These are phyloP conservation scores for Lenzites betulinus DNA, from an alignment of 768 basidiomycete genomes.

Conservation along the genomic window DNA sequence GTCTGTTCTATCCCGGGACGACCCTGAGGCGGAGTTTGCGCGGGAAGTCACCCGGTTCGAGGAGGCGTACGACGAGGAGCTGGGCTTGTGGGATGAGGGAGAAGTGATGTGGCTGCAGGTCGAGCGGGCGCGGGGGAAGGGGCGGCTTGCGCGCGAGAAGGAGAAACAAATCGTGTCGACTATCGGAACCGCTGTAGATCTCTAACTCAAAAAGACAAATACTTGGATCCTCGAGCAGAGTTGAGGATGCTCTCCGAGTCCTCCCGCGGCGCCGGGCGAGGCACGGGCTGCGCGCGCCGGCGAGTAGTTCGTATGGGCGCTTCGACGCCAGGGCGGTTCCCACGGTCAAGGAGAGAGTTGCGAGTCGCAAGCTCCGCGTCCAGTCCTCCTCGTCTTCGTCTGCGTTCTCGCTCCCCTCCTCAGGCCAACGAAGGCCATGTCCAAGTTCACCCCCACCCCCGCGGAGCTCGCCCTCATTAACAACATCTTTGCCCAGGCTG, in stretches of 20 bases:
- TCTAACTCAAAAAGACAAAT: slow-evolving; percentile 2
- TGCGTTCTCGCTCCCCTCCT: slow-evolving; percentile 14
- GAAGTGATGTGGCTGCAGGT: slow-evolving; percentile 62
- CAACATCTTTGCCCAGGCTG: slow-evolving; percentile 72
- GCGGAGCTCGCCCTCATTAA: slow-evolving; percentile 61
- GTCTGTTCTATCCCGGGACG: slow-evolving; percentile 25
- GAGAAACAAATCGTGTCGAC: slow-evolving; percentile 35
- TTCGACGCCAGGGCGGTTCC: not conserved
- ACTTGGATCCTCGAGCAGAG: too few species aligned
- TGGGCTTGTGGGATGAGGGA: slow-evolving; percentile 53
- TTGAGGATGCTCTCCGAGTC: too few species aligned
- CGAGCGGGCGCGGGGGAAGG: slow-evolving; percentile 73
- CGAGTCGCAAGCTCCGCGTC: too few species aligned
- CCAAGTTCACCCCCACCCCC: slow-evolving; percentile 49
- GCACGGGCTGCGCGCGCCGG: too few species aligned
- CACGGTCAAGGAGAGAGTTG: not conserved
- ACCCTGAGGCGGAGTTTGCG: slow-evolving; percentile 32
- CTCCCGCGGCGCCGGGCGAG: too few species aligned
- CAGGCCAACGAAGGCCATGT: slow-evolving; percentile 36
- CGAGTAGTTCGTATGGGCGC: too few species aligned
- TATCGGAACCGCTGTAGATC: slow-evolving; percentile 19
- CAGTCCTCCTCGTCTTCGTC: too few species aligned
- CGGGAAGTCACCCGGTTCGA: slow-evolving; percentile 55
- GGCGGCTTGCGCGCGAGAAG: slow-evolving; percentile 67
- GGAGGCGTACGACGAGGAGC: slow-evolving; percentile 50